Percentiles rank a stretch among this genome's conserved stretches.
Conservation (phyloP, 108 stramenopile genomes). For the Chaetoceros muelleri region DNA sequence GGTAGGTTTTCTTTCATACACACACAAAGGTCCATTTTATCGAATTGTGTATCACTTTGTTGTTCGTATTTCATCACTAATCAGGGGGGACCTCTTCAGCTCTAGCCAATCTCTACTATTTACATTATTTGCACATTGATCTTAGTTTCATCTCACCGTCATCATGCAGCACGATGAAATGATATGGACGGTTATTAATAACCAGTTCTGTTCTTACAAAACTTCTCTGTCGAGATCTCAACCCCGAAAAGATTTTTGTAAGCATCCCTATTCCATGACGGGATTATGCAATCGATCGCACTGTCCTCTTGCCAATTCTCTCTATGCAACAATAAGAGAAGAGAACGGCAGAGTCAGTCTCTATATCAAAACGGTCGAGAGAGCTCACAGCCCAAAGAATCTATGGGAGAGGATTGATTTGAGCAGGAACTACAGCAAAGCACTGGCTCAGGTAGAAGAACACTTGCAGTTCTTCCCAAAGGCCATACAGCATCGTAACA, state of each 20-base stretch:
- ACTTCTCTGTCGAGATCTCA: constrained; percentile 65
- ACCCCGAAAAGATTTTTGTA: constrained; percentile 91
- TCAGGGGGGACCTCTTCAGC: too few species aligned
- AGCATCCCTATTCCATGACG: constrained; percentile 93
- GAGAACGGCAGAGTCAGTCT: constrained; percentile 87
- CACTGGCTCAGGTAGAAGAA: constrained; percentile 80
- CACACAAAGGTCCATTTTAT: too few species aligned
- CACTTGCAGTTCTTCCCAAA: constrained; percentile 94
- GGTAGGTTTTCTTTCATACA: too few species aligned
- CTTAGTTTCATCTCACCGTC: too few species aligned
- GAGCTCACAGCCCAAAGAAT: constrained; percentile 95
- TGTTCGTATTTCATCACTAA: too few species aligned
- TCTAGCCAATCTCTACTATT: too few species aligned
- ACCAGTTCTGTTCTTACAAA: constrained; percentile 97
- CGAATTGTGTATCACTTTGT: too few species aligned
- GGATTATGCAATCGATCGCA: constrained; percentile 92
- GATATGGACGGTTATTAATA: constrained; percentile 96
- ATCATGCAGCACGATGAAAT: constrained; percentile 95
- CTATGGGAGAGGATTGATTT: constrained; percentile 96
- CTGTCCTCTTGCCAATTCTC: constrained; percentile 94
- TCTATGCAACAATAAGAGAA: constrained; percentile 96
- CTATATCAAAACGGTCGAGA: constrained; percentile 94
- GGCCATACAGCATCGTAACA: constrained; percentile 86
- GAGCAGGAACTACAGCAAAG: constrained; percentile 87
- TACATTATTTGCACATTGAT: too few species aligned